Evolutionary conservation across 306 rosid genomes (phyloP).

Genomic region (Lithocarpus polystachyus): DNA sequence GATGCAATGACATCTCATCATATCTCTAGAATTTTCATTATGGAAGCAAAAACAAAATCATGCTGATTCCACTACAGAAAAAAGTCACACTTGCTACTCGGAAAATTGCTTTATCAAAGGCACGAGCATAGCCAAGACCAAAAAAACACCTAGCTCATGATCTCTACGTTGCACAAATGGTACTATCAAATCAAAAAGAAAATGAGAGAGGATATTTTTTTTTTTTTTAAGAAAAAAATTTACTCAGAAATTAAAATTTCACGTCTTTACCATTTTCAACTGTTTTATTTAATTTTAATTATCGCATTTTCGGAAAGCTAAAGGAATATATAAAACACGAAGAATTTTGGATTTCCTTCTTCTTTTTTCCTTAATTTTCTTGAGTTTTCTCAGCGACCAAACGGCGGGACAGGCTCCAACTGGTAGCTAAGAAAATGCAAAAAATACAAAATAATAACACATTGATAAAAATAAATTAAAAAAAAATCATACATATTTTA

Average conservation of each 20-base stretch:
- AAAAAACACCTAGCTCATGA: not conserved
- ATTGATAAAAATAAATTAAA: not conserved
- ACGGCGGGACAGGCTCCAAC: not conserved
- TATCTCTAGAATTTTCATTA: slow-evolving; percentile 22
- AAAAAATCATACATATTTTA: not conserved
- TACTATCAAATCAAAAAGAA: not conserved
- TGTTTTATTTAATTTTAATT: not conserved
- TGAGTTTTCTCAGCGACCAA: not conserved
- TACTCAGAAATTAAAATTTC: not conserved
- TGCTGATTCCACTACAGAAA: slow-evolving; percentile 28
- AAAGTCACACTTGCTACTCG: slow-evolving; percentile 24
- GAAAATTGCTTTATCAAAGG: slow-evolving; percentile 7
- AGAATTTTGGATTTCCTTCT: not conserved
- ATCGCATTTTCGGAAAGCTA: not conserved
- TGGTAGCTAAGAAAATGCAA: not conserved
- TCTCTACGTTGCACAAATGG: slow-evolving; percentile 1
- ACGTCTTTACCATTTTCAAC: not conserved
- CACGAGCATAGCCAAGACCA: not conserved
- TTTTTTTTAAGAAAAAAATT: not conserved
- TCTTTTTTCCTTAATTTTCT: not conserved
- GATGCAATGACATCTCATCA: slow-evolving; percentile 39
- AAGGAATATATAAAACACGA: not conserved
- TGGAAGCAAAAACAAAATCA: slow-evolving; percentile 33
- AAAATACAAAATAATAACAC: too few species aligned
- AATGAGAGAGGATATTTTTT: too few species aligned